Evolutionary conservation across 164 flowering plant genomes (phyloP).

Genomic region (Nelumbo lutea): DNA sequence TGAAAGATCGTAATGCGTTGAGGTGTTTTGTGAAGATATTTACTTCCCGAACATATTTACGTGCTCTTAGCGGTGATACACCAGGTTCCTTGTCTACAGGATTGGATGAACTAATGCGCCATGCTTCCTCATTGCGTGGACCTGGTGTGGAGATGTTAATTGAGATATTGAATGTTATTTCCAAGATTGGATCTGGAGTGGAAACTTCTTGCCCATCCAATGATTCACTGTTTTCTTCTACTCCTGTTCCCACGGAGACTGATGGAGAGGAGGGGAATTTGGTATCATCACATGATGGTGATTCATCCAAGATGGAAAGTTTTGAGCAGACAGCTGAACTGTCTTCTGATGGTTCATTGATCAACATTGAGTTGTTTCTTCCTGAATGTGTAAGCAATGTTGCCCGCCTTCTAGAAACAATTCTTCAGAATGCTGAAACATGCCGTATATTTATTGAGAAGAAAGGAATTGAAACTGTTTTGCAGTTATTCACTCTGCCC

Average conservation of each 20-base stretch:
- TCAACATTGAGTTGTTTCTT: conserved; percentile 53
- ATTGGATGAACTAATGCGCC: conserved; percentile 90
- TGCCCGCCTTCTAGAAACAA: conserved; percentile 80
- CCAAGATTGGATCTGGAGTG: conserved; percentile 56
- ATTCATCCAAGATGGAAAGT: conserved; percentile 36
- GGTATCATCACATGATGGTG: conserved; percentile 40
- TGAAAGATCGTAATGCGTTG: conserved; percentile 77
- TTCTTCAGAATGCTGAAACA: conserved; percentile 88
- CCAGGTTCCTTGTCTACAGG: conserved; percentile 73
- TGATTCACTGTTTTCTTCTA: conserved; percentile 34
- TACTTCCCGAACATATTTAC: conserved; percentile 68
- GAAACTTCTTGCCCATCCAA: conserved; percentile 35
- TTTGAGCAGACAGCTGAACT: conserved; percentile 42
- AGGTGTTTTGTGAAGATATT: conserved; percentile 86
- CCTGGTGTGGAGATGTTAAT: conserved; percentile 83
- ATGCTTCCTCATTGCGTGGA: conserved; percentile 71
- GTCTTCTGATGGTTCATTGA: conserved; percentile 41
- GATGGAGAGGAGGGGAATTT: conserved; percentile 52
- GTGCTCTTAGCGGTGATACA: conserved; percentile 67
- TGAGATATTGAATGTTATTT: conserved; percentile 60
- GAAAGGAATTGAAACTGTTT: conserved; percentile 82
- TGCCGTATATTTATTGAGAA: conserved; percentile 89
- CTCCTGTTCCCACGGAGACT: conserved; percentile 84
- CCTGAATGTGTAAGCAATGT: conserved; percentile 69
- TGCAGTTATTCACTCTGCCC: conserved; percentile 71